These are phyloP conservation scores for Blastocrithidia nonstop DNA, from an alignment of 208 protist species.

Conservation along the genomic window DNA sequence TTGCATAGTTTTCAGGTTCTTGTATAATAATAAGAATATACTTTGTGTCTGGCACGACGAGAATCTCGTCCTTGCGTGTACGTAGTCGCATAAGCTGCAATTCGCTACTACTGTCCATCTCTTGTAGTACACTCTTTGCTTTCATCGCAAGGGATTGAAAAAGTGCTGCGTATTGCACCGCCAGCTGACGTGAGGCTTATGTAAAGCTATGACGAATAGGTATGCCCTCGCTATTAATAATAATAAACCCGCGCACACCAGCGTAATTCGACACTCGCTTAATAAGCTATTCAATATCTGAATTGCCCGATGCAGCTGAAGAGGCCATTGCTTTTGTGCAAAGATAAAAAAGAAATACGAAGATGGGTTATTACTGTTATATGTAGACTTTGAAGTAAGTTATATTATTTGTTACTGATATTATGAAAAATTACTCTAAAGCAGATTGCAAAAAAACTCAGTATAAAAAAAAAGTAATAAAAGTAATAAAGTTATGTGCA, in stretches of 20 bases:
- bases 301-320: conserved; percentile 17
- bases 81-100: conserved; percentile 90
- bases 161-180: conserved; percentile 88
- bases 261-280: conserved; percentile 89
- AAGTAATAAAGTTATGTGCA: conserved; percentile 3
- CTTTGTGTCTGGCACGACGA: conserved; percentile 90
- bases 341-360: conserved; percentile 3
- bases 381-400: neutral
- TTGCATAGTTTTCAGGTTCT: conserved; percentile 29
- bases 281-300: conserved; percentile 93
- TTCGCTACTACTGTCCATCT: conserved; percentile 91
- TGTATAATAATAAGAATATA: conserved; percentile 86
- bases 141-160: conserved; percentile 89
- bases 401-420: conserved; percentile 3
- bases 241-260: conserved; percentile 90
- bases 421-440: conserved; percentile 1
- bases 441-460: too few species aligned
- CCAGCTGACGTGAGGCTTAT: conserved; percentile 66
- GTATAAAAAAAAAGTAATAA: conserved; percentile 1
- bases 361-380: neutral
- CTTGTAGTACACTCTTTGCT: conserved; percentile 77
- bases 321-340: neutral
- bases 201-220: conserved; percentile 88
- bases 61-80: conserved; percentile 91
- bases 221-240: conserved; percentile 91